Conservation (phyloP, 2,329 filamentous ascomycete genomes). For the Aspergillus pseudotamarii region DNA sequence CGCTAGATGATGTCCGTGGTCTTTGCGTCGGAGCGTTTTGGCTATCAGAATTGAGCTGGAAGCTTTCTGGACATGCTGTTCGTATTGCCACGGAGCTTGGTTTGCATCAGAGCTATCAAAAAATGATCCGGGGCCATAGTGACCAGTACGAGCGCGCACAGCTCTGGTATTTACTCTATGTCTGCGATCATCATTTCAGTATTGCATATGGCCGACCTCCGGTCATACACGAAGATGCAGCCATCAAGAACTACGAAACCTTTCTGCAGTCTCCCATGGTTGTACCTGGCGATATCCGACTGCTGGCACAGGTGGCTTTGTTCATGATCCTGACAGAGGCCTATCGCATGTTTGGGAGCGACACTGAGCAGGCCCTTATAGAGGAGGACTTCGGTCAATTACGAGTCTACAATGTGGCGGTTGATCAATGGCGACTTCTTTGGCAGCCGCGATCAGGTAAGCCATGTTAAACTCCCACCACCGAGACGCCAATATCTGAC, state of each 20-base stretch:
- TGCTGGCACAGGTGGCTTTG: constrained; percentile 61
- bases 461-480: constrained; percentile 11
- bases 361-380: constrained; percentile 55
- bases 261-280: constrained; percentile 57
- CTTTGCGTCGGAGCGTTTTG: constrained; percentile 65
- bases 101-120: constrained; percentile 57
- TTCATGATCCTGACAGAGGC: constrained; percentile 61
- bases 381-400: constrained; percentile 56
- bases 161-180: constrained; percentile 66
- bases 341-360: constrained; percentile 60
- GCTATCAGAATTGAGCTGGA: constrained; percentile 66
- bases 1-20: constrained; percentile 60
- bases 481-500: constrained; percentile 6
- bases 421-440: constrained; percentile 57
- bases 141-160: constrained; percentile 59
- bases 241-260: constrained; percentile 60
- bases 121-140: constrained; percentile 50
- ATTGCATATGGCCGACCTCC: constrained; percentile 63
- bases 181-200: constrained; percentile 68
- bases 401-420: constrained; percentile 48
- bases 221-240: constrained; percentile 60
- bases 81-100: constrained; percentile 62
- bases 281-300: constrained; percentile 58
- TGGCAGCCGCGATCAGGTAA: constrained; percentile 51
- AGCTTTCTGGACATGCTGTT: constrained; percentile 61